These are phyloP conservation scores for Canavalia ensiformis DNA, from an alignment of 306 rosid genomes.

Conservation along the genomic window DNA sequence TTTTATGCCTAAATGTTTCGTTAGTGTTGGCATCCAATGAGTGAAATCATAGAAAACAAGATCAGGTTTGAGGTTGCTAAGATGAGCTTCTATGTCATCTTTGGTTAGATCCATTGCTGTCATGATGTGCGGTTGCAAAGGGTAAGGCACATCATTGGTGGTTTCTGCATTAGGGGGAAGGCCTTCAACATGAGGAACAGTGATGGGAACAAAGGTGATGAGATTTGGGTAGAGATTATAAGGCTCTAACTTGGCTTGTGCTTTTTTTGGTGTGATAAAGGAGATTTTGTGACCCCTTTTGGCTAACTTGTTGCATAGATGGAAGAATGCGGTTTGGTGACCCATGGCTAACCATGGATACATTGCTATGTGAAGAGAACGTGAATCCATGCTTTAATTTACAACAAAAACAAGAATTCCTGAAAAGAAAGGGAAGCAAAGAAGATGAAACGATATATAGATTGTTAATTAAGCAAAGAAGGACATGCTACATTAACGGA, in stretches of 20 bases:
- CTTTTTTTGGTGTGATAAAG: slow-evolving; percentile 38
- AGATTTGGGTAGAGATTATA: slow-evolving; percentile 43
- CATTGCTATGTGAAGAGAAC: slow-evolving; percentile 46
- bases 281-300: slow-evolving; percentile 50
- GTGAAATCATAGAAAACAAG: slow-evolving; percentile 56
- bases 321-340: slow-evolving; percentile 48
- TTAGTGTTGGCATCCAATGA: slow-evolving; percentile 48
- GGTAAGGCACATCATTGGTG: slow-evolving; percentile 49
- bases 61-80: slow-evolving; percentile 48
- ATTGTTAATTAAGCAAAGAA: not conserved
- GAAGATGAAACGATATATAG: not conserved
- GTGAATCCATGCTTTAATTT: slow-evolving; percentile 33
- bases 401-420: too few species aligned
- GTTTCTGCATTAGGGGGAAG: slow-evolving; percentile 53
- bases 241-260: slow-evolving; percentile 42
- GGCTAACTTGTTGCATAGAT: slow-evolving; percentile 51
- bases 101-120: slow-evolving; percentile 54
- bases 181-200: slow-evolving; percentile 48
- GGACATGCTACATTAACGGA: not conserved
- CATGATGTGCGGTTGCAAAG: slow-evolving; percentile 40
- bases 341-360: slow-evolving; percentile 53
- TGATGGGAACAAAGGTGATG: slow-evolving; percentile 46
- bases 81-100: slow-evolving; percentile 29
- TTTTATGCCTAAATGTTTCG: slow-evolving; percentile 40
- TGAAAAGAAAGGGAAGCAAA: too few species aligned